phyloP scores from a whole-genome alignment of 2,329 filamentous ascomycete genomes.

The Fusarium austroafricanum region DNA sequence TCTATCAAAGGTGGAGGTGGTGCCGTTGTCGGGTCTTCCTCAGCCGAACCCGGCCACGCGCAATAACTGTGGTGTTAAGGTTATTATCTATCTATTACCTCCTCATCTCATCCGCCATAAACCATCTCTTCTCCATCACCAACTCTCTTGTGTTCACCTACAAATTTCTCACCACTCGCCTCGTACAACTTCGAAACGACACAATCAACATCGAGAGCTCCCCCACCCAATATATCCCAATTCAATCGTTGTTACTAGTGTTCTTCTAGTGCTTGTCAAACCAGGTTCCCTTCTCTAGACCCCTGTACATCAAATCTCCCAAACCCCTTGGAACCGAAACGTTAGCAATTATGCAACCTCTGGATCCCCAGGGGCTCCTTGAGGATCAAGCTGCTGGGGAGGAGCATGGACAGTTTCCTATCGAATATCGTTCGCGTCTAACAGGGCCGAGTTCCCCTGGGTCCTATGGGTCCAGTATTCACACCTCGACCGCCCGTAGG shows the following conservation, averaged over 20 bases:
- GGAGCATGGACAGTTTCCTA: slow-evolving; percentile 35
- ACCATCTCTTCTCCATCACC: slow-evolving; percentile 6
- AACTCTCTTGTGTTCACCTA: neutral
- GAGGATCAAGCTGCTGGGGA: slow-evolving; percentile 24
- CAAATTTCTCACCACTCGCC: neutral
- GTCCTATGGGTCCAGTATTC: slow-evolving; percentile 38
- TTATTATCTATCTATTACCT: slow-evolving; percentile 13
- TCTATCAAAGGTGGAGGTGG: slow-evolving; percentile 10
- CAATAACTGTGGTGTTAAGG: slow-evolving; percentile 20
- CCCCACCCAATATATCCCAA: slow-evolving; percentile 13
- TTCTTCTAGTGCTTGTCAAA: slow-evolving; percentile 27
- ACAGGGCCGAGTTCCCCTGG: slow-evolving; percentile 32
- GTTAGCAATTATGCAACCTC: slow-evolving; percentile 47
- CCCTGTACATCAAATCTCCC: slow-evolving; percentile 41
- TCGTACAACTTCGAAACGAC: slow-evolving; percentile 1
- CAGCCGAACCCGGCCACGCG: slow-evolving; percentile 42
- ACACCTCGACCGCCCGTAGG: slow-evolving; percentile 30
- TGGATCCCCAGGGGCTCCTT: slow-evolving; percentile 42
- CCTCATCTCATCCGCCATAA: slow-evolving; percentile 5
- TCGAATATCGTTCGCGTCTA: slow-evolving; percentile 43
- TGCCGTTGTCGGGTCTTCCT: slow-evolving; percentile 2
- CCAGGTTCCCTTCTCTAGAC: slow-evolving; percentile 36
- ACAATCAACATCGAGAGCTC: slow-evolving; percentile 7
- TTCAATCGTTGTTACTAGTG: slow-evolving; percentile 28
- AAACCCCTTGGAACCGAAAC: slow-evolving; percentile 44